Base-by-base conservation (phyloP, 1,139 yeast genomes). In the Tardiomyces blankii region DNA sequence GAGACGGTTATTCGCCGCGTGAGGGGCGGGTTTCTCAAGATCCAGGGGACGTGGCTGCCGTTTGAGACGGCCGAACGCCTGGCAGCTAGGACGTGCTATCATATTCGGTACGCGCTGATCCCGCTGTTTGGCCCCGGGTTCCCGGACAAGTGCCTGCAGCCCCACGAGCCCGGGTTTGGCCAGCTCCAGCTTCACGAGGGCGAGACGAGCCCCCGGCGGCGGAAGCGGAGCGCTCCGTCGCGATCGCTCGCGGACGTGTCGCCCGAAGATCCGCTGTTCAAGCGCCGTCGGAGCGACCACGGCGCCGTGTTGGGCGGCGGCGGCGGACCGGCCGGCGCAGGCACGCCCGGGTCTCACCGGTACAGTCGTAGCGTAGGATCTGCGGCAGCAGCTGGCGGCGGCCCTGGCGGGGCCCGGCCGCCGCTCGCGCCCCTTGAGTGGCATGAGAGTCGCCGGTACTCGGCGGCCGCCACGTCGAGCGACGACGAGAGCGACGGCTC, bases 31-130 rank as follows among this genome's bases (percentile, higher is more conserved):
- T 86, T 80, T 57, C 73, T 89, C 54, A 88, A 87, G 68, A 86
- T 89, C 55, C 97, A 89, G 66, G 97, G 97, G 1, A 87, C 96
- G 4, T 89, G 96, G 96, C 67, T 88, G 40, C 94, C 96, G 1
- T 82, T 68, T 60, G 74, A 74, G 14, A 70, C 84, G 44, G 89
- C 94, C 41, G 73, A 72, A 53, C 66, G 75, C 28, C 68, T 89
- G 46, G 94, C 95, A 3, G 65, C 77, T 40, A 74, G 84, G 47
- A 84, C 88, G 55, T 85, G 95, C 64, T 87, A 75, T 63, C 77
- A 80, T 51, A 83, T 89, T 42, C 70, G 96, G 49, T 82, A 70
- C 62, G 78, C 85, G 39, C 68, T 88, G 54, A 74, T 87, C 40
- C 96, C 96, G 1, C 58, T 88, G 12, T 88, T 88, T 66, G 96